phyloP scores from a whole-genome alignment of 306 rosid genomes.

The Quercus gilva region DNA sequence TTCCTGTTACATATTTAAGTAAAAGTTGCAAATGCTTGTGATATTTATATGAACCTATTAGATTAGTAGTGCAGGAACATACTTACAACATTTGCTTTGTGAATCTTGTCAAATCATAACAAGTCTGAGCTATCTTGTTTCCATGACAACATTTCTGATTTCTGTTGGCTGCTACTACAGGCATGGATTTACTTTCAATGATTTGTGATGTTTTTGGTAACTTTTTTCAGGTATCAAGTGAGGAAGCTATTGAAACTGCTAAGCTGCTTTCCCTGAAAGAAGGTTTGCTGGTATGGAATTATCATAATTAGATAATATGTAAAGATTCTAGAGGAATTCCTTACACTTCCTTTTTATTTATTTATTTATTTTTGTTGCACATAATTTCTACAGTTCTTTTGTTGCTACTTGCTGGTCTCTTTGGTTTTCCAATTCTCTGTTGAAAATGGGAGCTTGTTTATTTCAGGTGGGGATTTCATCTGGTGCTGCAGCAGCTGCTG shows the following conservation, averaged over 20 bases:
- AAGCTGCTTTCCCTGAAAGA: slow-evolving; percentile 70
- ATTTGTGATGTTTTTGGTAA: slow-evolving; percentile 13
- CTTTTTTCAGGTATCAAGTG: slow-evolving; percentile 45
- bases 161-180: neutral
- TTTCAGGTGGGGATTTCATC: slow-evolving; percentile 84
- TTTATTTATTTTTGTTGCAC: too few relatives aligned
- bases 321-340: neutral
- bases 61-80: too few relatives aligned
- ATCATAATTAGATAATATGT: neutral
- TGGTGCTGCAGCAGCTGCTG: slow-evolving; percentile 84
- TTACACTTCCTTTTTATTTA: neutral
- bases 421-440: neutral
- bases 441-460: neutral
- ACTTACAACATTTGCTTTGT: neutral
- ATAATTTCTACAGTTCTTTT: neutral
- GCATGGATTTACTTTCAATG: neutral
- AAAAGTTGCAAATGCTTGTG: neutral
- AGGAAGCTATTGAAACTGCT: slow-evolving; percentile 74
- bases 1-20: too few relatives aligned
- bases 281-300: slow-evolving; percentile 64
- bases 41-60: neutral
- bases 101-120: neutral
- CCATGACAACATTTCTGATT: neutral
- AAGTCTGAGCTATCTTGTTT: neutral
- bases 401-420: neutral